A percentile compares a stretch with the other conserved stretches of the same genome.
These are phyloP conservation scores for Colletotrichum lini DNA, from an alignment of 2,329 filamentous ascomycete genomes.

Conservation along the genomic window DNA sequence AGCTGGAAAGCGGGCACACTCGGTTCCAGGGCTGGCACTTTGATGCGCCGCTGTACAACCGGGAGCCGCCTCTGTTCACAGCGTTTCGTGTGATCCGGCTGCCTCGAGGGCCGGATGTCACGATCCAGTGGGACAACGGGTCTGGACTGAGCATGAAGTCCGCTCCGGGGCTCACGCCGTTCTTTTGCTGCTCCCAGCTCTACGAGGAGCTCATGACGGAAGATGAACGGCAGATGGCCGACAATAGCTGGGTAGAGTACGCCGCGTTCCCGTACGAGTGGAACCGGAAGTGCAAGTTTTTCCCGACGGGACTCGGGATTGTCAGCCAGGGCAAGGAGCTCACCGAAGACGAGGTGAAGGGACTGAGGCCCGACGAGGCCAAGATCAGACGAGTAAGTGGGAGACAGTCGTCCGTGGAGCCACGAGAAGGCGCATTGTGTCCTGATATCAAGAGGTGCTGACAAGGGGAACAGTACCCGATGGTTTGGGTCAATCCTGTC, in stretches of 20 bases:
- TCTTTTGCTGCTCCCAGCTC: constrained; percentile 58
- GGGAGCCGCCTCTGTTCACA: constrained; percentile 59
- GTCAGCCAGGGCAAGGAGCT: constrained; percentile 56
- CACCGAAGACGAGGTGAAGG: constrained; percentile 51
- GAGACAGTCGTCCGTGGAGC: not conserved
- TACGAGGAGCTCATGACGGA: constrained; percentile 57
- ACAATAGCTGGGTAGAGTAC: constrained; percentile 63
- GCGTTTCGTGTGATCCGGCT: constrained; percentile 56
- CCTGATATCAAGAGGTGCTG: no score
- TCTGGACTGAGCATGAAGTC: constrained; percentile 56
- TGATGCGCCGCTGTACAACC: constrained; percentile 59
- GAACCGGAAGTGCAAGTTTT: constrained; percentile 58
- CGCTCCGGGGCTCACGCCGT: constrained; percentile 60
- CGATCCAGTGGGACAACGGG: constrained; percentile 59
- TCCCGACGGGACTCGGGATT: constrained; percentile 58
- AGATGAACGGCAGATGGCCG: constrained; percentile 56
- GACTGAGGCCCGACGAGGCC: constrained; percentile 42
- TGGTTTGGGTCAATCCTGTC: constrained; percentile 62
- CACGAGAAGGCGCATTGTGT: not conserved
- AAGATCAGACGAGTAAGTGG: constrained; percentile 49
- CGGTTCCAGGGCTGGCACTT: constrained; percentile 65
- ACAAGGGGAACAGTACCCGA: constrained; percentile 52
- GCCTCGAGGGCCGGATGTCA: constrained; percentile 54
- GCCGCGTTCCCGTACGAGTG: constrained; percentile 60
- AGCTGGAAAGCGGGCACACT: constrained; percentile 57